These are phyloP conservation scores for Chaetomium sp. DNA, from an alignment of 2,329 filamentous ascomycete genomes.

Conservation along the genomic window DNA sequence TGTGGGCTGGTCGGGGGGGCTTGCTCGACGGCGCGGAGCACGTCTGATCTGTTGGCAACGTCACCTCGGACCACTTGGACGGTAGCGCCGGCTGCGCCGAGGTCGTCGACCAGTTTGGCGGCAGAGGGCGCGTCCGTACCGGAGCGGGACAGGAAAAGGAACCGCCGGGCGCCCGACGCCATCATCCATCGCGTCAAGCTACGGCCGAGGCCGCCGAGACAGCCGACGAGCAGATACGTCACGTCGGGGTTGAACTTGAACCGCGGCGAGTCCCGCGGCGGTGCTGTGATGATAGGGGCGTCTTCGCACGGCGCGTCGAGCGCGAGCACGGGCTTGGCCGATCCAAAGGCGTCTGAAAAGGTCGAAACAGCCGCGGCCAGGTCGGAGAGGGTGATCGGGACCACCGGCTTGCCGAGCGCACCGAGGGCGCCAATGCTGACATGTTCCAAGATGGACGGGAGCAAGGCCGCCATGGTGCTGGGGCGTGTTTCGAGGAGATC, in stretches of 20 bases:
- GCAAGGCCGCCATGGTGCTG: neutral
- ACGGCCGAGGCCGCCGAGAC: conserved; percentile 32
- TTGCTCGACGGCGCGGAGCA: conserved; percentile 7
- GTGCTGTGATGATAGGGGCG: neutral
- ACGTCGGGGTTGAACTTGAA: conserved; percentile 17
- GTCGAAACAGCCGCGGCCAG: neutral
- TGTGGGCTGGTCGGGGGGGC: conserved; percentile 6
- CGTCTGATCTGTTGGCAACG: conserved; percentile 9
- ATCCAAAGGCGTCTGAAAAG: neutral
- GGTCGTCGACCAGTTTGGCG: conserved; percentile 18
- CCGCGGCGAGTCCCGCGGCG: neutral
- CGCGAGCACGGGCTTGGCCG: neutral
- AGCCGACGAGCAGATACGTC: conserved; percentile 32
- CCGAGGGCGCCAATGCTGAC: neutral
- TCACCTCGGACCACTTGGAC: conserved; percentile 17
- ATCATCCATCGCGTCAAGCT: conserved; percentile 31
- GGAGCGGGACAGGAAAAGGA: conserved; percentile 30
- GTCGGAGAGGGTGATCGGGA: neutral
- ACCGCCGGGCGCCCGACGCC: conserved; percentile 27
- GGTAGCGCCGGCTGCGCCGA: conserved; percentile 17
- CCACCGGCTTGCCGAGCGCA: neutral
- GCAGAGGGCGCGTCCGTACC: conserved; percentile 26
- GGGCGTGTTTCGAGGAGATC: neutral
- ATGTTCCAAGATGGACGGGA: neutral
- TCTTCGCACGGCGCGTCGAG: neutral